A percentile compares a stretch with the other conserved stretches of the same genome.
phyloP scores from a whole-genome alignment of 1,284 basidiomycete species.

The Anthracocystis walkeri region DNA sequence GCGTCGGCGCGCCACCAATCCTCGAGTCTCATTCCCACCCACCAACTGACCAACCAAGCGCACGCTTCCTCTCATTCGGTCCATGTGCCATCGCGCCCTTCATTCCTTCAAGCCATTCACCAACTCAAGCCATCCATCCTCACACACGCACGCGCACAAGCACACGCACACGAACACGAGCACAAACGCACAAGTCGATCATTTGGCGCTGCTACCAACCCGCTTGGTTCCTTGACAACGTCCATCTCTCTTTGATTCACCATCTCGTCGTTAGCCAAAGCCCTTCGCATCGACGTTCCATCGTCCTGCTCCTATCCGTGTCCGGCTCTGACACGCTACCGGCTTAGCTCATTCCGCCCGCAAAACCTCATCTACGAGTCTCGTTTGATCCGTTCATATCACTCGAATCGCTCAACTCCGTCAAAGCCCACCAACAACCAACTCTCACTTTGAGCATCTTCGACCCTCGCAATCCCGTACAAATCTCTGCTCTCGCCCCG shows the following conservation, averaged over 20 bases:
- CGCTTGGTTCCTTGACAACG: background rate
- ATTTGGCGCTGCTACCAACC: background rate
- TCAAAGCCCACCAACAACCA: background rate
- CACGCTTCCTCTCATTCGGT: background rate
- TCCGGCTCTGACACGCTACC: constrained; percentile 2
- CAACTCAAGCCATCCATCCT: background rate
- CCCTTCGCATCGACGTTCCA: background rate
- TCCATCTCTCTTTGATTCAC: background rate
- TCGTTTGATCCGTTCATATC: background rate
- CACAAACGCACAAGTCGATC: background rate
- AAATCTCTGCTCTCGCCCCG: background rate
- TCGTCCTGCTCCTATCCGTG: background rate
- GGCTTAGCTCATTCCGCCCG: constrained; percentile 2
- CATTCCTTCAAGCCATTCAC: background rate
- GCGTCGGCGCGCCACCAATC: constrained; percentile 1
- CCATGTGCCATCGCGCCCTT: background rate
- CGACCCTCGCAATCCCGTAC: background rate
- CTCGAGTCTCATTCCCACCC: background rate
- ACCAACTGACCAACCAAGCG: background rate
- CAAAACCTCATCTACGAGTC: background rate
- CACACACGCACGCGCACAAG: background rate
- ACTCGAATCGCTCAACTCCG: background rate
- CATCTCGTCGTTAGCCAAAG: background rate
- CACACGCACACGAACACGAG: background rate
- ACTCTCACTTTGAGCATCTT: constrained; percentile 9